Evolutionary conservation across 1,139 yeast species (phyloP), one percentile per base, ranked within the genome.

Genomic region (Blastobotrys illinoisensis): DNA sequence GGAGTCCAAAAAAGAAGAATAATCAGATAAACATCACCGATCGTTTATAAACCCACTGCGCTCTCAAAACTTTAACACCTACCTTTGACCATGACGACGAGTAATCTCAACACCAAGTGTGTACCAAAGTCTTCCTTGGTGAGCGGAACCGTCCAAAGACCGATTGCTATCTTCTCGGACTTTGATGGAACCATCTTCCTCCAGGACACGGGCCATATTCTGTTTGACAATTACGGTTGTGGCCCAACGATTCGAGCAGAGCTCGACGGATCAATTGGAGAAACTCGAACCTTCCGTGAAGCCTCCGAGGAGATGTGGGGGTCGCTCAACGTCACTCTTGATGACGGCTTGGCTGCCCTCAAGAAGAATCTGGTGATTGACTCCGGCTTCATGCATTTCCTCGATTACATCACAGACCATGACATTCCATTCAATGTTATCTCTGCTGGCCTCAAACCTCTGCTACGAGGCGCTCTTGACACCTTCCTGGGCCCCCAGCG

Each of bases 361-460:
- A 72, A 78, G 65, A 68, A 78, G 56, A 69, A 80, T 63, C 74
- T 83, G 56, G 75, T 77, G 57, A 77, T 83, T 64, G 88, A 83
- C 66, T 79, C 81, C 1, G 87, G 85, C 46, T 83, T 83, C 67
- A 72, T 74, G 62, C 71, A 73, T 36, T 83, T 82, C 65, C 80
- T 81, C 69, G 72, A 77, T 54, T 83, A 78, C 73, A 77, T 83
- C 60, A 72, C 73, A 48, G 69, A 71, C 43, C 75, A 78, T 59
- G 71, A 73, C 45, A 80, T 83, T 55, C 84, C 86, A 4, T 81
- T 83, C 57, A 76, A 82, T 49, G 85, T 83, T 43, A 81, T 83
- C 56, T 78, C 83, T 47, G 83, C 86, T n/a, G 88, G 88, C 13
- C 77, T 83, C 77, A 77, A 75, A 63, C 88, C 88, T 11, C 75